These are phyloP conservation scores for Eucalyptus curtisii DNA, from an alignment of 345 rosid species.

Conservation along the genomic window DNA sequence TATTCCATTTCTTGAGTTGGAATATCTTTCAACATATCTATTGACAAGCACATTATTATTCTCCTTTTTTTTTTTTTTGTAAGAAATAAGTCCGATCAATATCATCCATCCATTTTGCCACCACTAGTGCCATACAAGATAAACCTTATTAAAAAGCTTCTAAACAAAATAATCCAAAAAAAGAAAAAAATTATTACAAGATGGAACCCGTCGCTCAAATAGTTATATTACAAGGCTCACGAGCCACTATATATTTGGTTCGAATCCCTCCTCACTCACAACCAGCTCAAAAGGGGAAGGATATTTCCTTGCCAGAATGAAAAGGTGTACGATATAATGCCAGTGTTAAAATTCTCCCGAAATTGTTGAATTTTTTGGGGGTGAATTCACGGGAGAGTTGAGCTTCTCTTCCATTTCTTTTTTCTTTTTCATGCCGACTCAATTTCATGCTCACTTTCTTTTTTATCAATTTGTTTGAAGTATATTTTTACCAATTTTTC, in stretches of 20 bases:
- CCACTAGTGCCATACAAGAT: background rate
- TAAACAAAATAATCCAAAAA: background rate
- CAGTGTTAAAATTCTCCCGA: fast-evolving
- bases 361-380: background rate
- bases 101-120: background rate
- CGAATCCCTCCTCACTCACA: background rate
- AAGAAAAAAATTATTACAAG: background rate
- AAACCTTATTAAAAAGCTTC: background rate
- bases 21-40: background rate
- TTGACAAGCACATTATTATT: background rate
- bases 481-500: background rate
- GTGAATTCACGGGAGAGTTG: background rate
- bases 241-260: fast-evolving
- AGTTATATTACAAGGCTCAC: background rate
- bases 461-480: background rate
- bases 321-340: too few species aligned
- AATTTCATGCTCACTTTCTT: background rate
- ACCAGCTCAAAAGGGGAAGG: background rate
- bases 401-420: background rate
- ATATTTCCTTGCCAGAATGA: fast-evolving
- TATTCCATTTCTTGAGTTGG: background rate
- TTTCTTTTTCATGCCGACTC: background rate
- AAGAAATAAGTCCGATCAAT: background rate
- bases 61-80: background rate
- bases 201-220: fast-evolving